Evolutionary conservation across 768 basidiomycete genomes (phyloP).

Genomic region (Mycena floridula): DNA sequence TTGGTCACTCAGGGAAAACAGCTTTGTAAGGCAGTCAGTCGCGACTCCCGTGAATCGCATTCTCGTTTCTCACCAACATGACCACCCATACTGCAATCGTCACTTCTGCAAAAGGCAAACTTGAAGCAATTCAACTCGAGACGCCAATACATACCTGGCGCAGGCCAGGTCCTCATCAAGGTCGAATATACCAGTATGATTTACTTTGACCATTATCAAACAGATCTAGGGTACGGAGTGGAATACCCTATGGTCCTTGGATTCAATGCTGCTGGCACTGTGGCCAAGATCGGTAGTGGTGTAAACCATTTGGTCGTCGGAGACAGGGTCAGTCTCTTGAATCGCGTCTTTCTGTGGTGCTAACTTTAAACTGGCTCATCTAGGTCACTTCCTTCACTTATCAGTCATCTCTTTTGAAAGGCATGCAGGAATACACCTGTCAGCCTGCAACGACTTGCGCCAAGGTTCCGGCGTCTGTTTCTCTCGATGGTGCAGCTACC

Average conservation of each 20-base stretch:
- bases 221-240: constrained; percentile 26
- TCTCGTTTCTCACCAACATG: background rate
- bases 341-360: background rate
- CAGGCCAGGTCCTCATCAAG: constrained; percentile 33
- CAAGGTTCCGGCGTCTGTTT: constrained; percentile 36
- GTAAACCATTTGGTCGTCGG: constrained; percentile 29
- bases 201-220: constrained; percentile 33
- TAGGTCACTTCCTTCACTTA: constrained; percentile 23
- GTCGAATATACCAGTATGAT: constrained; percentile 34
- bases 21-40: too few relatives aligned
- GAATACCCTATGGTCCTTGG: constrained; percentile 32
- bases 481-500: constrained; percentile 31
- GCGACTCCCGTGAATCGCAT: too few relatives aligned
- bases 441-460: constrained; percentile 22
- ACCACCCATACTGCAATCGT: constrained; percentile 36
- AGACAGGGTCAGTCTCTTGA: constrained; percentile 26
- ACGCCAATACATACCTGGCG: constrained; percentile 24
- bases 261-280: constrained; percentile 30
- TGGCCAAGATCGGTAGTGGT: constrained; percentile 28
- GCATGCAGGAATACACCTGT: constrained; percentile 31
- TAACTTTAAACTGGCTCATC: constrained; percentile 12
- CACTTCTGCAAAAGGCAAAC: constrained; percentile 24
- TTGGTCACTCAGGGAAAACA: too few relatives aligned
- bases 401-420: constrained; percentile 19
- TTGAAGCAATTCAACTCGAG: constrained; percentile 29